Conservation (phyloP, 176 grass and related monocot species). For the Panicum miliaceum region DNA sequence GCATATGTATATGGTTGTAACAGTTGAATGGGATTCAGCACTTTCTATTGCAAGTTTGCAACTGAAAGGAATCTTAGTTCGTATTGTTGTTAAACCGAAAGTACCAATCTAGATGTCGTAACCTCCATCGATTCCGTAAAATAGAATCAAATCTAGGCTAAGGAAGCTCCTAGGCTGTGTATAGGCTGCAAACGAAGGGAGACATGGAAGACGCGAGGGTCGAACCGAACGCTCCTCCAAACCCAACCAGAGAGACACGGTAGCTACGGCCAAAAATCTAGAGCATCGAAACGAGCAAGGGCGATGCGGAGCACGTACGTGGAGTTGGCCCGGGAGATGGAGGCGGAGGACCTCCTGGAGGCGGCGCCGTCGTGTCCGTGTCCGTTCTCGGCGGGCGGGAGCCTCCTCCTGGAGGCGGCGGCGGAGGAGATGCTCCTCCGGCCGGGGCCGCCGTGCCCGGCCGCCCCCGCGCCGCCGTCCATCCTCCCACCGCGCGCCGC, state of each 20-base stretch:
- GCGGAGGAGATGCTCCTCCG: slow-evolving; percentile 56
- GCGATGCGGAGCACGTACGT: slow-evolving; percentile 40
- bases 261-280: not conserved
- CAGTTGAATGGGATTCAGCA: not conserved
- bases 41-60: not conserved
- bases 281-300: not conserved
- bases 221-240: not conserved
- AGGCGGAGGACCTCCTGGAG: slow-evolving; percentile 51
- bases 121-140: not conserved
- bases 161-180: not conserved
- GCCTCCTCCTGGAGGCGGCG: slow-evolving; percentile 49
- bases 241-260: not conserved
- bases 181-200: not conserved
- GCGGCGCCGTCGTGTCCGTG: slow-evolving; percentile 24
- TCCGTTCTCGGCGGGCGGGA: slow-evolving; percentile 55
- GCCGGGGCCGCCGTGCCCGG: slow-evolving; percentile 16
- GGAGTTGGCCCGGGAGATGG: slow-evolving; percentile 50
- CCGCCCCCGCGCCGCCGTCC: slow-evolving; percentile 60
- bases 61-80: not conserved
- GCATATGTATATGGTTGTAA: not conserved
- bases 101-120: not conserved
- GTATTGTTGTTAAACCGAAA: not conserved
- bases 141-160: slow-evolving; percentile 23
- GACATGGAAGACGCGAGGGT: not conserved
- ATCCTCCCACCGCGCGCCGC: slow-evolving; percentile 53